Conservation (phyloP, 164 flowering plant genomes). For the Magnolia officinalis region DNA sequence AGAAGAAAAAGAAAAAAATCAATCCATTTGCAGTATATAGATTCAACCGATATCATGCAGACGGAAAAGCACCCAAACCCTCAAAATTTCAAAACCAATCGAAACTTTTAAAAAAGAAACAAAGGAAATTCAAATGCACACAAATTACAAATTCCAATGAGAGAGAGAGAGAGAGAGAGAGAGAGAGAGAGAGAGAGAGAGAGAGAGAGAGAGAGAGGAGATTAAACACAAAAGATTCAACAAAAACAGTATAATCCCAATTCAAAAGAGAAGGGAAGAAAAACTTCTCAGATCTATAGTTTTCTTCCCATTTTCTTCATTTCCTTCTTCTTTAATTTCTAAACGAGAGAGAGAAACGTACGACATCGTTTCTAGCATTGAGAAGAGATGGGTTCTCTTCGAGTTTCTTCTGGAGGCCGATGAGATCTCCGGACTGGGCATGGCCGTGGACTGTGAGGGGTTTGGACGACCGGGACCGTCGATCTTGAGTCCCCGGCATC, state of each 20-base stretch:
- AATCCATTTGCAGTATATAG: too few species aligned
- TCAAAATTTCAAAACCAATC: too few species aligned
- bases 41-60: too few species aligned
- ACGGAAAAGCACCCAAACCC: too few species aligned
- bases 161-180: too few species aligned
- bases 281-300: neutral
- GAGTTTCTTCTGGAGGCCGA: slow-evolving; percentile 52
- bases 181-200: too few species aligned
- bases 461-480: slow-evolving; percentile 53
- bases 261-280: slow-evolving; percentile 4
- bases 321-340: too few species aligned
- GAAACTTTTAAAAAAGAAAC: neutral
- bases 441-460: slow-evolving; percentile 61
- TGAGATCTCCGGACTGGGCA: slow-evolving; percentile 81
- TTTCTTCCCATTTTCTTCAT: neutral
- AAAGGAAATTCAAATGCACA: neutral
- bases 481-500: slow-evolving; percentile 41
- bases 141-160: neutral
- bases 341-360: slow-evolving; percentile 27
- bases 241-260: neutral
- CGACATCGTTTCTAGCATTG: slow-evolving; percentile 78
- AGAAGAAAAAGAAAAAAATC: too few species aligned
- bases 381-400: slow-evolving; percentile 72
- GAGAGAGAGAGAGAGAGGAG: too few species aligned
- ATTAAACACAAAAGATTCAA: neutral